Evolutionary conservation across 148 eudicot species (phyloP).

Genomic region (Camellia lanceoleosa): DNA sequence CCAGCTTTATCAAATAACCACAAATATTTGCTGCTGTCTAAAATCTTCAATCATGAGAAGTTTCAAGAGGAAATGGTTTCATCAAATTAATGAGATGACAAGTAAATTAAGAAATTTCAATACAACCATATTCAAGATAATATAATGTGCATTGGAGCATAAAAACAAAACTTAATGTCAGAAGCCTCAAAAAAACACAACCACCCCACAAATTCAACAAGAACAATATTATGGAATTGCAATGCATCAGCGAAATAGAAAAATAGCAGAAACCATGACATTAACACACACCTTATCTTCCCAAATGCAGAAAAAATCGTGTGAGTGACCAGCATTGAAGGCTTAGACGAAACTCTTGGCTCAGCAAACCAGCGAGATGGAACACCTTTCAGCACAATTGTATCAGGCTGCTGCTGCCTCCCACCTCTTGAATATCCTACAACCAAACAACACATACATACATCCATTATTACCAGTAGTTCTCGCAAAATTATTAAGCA

Average conservation of each 20-base stretch:
- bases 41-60: not conserved
- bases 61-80: not conserved
- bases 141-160: not conserved
- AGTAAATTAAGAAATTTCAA: not conserved
- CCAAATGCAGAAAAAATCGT: slow-evolving; percentile 82
- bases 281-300: slow-evolving; percentile 56
- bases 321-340: slow-evolving; percentile 89
- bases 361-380: slow-evolving; percentile 96
- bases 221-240: not conserved
- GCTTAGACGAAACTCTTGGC: slow-evolving; percentile 82
- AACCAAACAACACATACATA: not conserved
- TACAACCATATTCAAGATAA: not conserved
- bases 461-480: not conserved
- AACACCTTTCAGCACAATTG: slow-evolving; percentile 72
- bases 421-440: slow-evolving; percentile 56
- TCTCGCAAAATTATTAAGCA: not conserved
- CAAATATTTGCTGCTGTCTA: not conserved
- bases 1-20: not conserved
- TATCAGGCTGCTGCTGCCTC: slow-evolving; percentile 71
- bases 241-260: not conserved
- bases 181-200: not conserved
- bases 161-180: not conserved
- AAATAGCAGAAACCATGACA: slow-evolving; percentile 1
- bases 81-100: not conserved
- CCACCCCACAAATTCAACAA: not conserved